phyloP scores from a whole-genome alignment of 768 basidiomycete species.

The Sporobolomyces roseus region DNA sequence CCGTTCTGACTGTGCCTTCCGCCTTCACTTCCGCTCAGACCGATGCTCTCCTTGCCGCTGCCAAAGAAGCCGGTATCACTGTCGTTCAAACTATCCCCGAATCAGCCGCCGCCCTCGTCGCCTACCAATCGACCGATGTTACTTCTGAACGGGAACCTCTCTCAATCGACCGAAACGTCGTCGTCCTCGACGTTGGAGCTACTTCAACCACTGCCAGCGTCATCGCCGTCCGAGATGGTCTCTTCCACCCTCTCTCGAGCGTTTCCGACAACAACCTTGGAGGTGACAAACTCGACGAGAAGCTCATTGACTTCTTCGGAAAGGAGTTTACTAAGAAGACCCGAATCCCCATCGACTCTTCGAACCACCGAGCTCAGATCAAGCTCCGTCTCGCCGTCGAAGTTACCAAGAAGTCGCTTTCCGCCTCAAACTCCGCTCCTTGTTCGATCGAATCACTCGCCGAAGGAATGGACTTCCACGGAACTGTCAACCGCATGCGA shows the following conservation, averaged over 20 bases:
- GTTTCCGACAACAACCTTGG: constrained; percentile 53
- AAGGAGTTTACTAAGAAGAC: constrained; percentile 97
- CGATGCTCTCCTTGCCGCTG: constrained; percentile 67
- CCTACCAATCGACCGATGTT: constrained; percentile 47
- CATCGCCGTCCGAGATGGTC: constrained; percentile 64
- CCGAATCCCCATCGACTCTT: constrained; percentile 62
- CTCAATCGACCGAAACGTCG: constrained; percentile 64
- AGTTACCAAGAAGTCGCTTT: constrained; percentile 87
- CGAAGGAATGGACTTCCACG: constrained; percentile 85
- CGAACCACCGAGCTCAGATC: constrained; percentile 81
- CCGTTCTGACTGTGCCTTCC: constrained; percentile 76
- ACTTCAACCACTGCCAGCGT: constrained; percentile 67
- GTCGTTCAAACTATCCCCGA: constrained; percentile 86
- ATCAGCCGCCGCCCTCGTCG: constrained; percentile 65
- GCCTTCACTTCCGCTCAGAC: constrained; percentile 68
- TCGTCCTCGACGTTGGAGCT: constrained; percentile 75
- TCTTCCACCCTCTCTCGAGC: constrained; percentile 65
- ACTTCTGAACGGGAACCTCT: constrained; percentile 48
- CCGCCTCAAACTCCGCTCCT: constrained; percentile 78
- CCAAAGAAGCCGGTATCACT: constrained; percentile 71
- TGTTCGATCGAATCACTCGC: constrained; percentile 91
- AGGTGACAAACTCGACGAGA: constrained; percentile 70
- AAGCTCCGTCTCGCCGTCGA: constrained; percentile 89
- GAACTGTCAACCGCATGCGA: constrained; percentile 55
- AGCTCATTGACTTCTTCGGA: constrained; percentile 83